Evolutionary conservation across 345 rosid species (phyloP).

Genomic region (Gossypium rotundifolium): DNA sequence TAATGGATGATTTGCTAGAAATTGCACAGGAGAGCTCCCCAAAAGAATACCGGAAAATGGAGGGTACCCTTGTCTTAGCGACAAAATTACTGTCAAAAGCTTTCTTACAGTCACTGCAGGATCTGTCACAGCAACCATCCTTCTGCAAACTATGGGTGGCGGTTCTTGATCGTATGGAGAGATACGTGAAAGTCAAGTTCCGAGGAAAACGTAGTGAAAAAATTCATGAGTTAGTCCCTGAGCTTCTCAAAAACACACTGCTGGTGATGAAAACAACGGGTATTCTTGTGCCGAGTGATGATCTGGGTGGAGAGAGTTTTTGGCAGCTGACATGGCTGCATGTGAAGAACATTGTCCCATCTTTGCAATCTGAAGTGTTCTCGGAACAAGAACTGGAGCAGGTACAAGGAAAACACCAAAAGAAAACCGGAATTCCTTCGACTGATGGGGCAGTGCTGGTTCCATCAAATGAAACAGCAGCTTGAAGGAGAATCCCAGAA

Average conservation of each 20-base stretch:
- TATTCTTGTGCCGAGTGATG: slow-evolving; percentile 47
- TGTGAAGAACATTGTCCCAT: slow-evolving; percentile 51
- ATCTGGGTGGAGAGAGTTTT: slow-evolving; percentile 61
- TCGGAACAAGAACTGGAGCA: slow-evolving; percentile 46
- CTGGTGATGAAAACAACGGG: slow-evolving; percentile 65
- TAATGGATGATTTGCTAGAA: slow-evolving; percentile 49
- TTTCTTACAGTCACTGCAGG: slow-evolving; percentile 51
- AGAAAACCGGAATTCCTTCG: slow-evolving; percentile 18
- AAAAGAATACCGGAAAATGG: slow-evolving; percentile 49
- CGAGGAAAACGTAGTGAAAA: slow-evolving; percentile 54
- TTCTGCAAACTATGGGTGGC: slow-evolving; percentile 76
- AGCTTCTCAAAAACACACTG: slow-evolving; percentile 63
- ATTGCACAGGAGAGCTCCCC: slow-evolving; percentile 34
- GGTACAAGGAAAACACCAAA: slow-evolving; percentile 35
- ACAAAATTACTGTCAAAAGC: slow-evolving; percentile 55
- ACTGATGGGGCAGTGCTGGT: slow-evolving; percentile 16
- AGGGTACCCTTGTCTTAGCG: slow-evolving; percentile 58
- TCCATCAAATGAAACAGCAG: slow-evolving; percentile 22
- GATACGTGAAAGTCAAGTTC: slow-evolving; percentile 49
- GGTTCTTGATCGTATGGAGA: slow-evolving; percentile 54
- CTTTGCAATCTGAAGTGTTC: slow-evolving; percentile 51
- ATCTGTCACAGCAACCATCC: slow-evolving; percentile 48
- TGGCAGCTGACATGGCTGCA: slow-evolving; percentile 75
- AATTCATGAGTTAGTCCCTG: slow-evolving; percentile 53
- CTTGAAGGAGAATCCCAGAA: slow-evolving; percentile 2